Evolutionary conservation across 2,329 filamentous ascomycete genomes (phyloP).

Genomic region (Domatiomyces catenatus): DNA sequence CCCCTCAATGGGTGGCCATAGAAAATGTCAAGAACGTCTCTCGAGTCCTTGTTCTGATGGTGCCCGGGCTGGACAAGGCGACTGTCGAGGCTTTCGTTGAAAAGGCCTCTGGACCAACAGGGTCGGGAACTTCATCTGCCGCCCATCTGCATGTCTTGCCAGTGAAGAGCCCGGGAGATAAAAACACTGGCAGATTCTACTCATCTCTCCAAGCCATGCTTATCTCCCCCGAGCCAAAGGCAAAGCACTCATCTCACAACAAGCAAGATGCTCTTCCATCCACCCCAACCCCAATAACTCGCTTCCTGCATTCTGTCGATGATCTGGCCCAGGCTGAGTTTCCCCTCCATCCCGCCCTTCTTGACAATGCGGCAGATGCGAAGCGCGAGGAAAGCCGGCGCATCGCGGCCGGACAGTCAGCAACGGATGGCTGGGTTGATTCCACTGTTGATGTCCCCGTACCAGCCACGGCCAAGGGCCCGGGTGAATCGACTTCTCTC

Average conservation of each 20-base stretch:
- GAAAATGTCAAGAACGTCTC: constrained; percentile 39
- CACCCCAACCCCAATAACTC: constrained; percentile 64
- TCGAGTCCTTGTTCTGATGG: constrained; percentile 79
- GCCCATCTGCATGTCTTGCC: constrained; percentile 51
- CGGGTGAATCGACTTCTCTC: constrained; percentile 26
- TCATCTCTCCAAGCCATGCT: constrained; percentile 79
- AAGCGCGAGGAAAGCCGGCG: constrained; percentile 39
- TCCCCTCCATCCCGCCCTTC: constrained; percentile 62
- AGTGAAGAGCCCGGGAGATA: constrained; percentile 72
- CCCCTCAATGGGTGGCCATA: constrained; percentile 49
- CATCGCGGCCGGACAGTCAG: constrained; percentile 33
- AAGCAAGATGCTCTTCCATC: constrained; percentile 55
- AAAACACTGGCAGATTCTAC: constrained; percentile 63
- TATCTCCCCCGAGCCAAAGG: constrained; percentile 54
- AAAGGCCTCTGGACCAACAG: constrained; percentile 23
- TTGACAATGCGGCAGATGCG: constrained; percentile 42
- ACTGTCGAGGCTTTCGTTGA: constrained; percentile 55
- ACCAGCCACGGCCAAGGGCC: not conserved
- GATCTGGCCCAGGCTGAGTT: constrained; percentile 76
- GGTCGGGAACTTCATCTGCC: not conserved
- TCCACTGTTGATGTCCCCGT: constrained; percentile 45
- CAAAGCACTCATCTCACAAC: constrained; percentile 43
- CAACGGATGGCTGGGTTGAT: constrained; percentile 61
- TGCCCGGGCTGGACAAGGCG: constrained; percentile 75
- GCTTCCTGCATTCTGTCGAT: constrained; percentile 55